These are phyloP conservation scores for Blastomyces silverae DNA, from an alignment of 2,329 filamentous ascomycete genomes.

Conservation along the genomic window DNA sequence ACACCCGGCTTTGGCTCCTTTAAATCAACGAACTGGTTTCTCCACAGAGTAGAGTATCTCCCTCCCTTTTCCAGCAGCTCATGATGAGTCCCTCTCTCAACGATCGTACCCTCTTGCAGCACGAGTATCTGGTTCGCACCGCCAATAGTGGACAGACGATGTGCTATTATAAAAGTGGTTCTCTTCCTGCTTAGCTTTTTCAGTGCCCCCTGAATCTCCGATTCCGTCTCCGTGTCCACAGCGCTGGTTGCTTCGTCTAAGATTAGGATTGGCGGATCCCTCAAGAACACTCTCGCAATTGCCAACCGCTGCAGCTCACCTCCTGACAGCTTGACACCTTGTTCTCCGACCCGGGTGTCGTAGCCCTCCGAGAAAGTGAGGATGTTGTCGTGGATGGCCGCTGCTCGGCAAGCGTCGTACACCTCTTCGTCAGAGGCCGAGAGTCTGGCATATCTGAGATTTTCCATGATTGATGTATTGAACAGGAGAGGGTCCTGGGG, in stretches of 20 bases:
- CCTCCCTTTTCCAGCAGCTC: background rate
- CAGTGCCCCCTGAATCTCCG: background rate
- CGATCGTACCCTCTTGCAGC: background rate
- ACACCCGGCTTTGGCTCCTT: background rate
- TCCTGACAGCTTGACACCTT: conserved; percentile 3
- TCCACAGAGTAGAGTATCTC: background rate
- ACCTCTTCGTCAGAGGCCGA: conserved; percentile 4
- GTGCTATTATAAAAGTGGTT: conserved; percentile 2
- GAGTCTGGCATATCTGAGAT: background rate
- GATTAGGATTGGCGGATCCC: background rate
- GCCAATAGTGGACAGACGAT: background rate
- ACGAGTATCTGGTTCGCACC: conserved; percentile 1
- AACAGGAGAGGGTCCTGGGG: conserved; percentile 2
- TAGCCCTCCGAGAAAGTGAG: background rate
- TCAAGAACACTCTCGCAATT: conserved; percentile 4
- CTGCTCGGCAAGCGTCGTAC: background rate
- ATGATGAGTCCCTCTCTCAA: conserved; percentile 5
- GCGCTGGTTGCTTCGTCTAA: conserved; percentile 12
- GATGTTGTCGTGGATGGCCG: conserved; percentile 7
- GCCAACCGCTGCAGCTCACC: conserved; percentile 4
- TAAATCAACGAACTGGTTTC: background rate
- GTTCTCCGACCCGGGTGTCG: background rate
- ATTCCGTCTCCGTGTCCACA: background rate
- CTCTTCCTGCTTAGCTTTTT: background rate
- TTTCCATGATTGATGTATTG: conserved; percentile 1